phyloP scores from a whole-genome alignment of 1,284 basidiomycete species.

The Chalciporus sp. region DNA sequence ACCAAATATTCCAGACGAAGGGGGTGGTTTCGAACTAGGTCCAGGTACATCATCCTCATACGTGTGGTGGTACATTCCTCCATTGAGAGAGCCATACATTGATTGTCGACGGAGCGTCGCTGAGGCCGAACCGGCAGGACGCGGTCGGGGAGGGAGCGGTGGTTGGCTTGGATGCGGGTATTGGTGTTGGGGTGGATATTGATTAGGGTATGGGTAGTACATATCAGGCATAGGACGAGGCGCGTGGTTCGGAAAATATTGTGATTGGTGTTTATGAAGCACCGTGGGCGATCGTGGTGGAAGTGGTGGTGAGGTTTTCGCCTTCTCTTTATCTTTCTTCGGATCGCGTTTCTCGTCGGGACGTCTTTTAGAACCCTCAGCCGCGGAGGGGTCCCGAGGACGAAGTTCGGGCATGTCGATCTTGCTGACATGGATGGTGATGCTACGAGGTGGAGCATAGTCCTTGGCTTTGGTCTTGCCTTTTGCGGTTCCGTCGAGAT shows the following conservation, averaged over 20 bases:
- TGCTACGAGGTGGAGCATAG: constrained; percentile 65
- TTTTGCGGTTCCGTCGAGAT: constrained; percentile 50
- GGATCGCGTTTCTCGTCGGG: constrained; percentile 8
- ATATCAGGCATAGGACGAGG: constrained; percentile 3
- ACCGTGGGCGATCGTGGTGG: neutral
- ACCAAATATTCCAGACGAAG: too few relatives aligned
- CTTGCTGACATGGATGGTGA: constrained; percentile 77
- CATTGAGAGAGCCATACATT: constrained; percentile 15
- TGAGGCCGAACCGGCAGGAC: neutral
- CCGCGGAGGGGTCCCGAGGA: constrained; percentile 40
- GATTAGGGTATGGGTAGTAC: neutral
- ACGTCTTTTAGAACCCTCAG: neutral
- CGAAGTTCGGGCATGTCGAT: constrained; percentile 80
- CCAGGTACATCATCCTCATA: neutral
- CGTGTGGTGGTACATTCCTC: constrained; percentile 1
- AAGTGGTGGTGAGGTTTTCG: neutral
- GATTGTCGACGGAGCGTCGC: constrained; percentile 19
- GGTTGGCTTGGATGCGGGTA: neutral
- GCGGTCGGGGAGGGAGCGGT: constrained; percentile 3
- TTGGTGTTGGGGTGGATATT: neutral
- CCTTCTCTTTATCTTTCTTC: constrained; percentile 12
- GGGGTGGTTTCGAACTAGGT: neutral
- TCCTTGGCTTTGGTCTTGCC: constrained; percentile 45
- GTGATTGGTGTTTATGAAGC: constrained; percentile 3
- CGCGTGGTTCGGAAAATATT: constrained; percentile 2